Evolutionary conservation across 495 filamentous ascomycete species (phyloP).

Genomic region (Saxophila tyrrhenica): DNA sequence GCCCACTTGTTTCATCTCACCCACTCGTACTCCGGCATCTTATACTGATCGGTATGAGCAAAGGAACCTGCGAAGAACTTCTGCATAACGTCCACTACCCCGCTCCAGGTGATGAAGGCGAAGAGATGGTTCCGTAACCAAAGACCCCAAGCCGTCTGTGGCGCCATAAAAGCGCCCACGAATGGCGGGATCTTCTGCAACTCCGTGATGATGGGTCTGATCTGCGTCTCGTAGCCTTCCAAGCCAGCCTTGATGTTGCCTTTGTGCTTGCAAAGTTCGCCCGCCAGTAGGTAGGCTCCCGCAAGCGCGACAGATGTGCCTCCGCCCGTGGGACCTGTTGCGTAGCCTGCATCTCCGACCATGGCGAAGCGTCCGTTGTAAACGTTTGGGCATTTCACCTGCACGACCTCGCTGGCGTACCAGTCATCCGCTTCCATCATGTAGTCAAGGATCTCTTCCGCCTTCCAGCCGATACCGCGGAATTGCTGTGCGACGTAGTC

Average conservation of each 20-base stretch:
- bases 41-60: neutral
- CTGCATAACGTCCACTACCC: conserved; percentile 11
- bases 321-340: conserved; percentile 20
- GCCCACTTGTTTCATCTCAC: no score
- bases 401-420: conserved; percentile 36
- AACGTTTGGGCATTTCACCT: conserved; percentile 33
- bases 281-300: conserved; percentile 18
- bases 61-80: neutral
- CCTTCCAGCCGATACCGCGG: conserved; percentile 35
- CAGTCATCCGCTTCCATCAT: conserved; percentile 38
- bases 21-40: neutral
- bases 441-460: conserved; percentile 26
- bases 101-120: conserved; percentile 25
- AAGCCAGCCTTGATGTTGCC: conserved; percentile 31
- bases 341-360: conserved; percentile 27
- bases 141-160: conserved; percentile 33
- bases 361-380: conserved; percentile 20
- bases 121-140: conserved; percentile 23
- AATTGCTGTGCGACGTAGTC: conserved; percentile 29
- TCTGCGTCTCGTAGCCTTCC: conserved; percentile 31
- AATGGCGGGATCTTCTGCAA: conserved; percentile 30
- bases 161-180: conserved; percentile 25
- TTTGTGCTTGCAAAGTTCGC: conserved; percentile 20
- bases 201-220: conserved; percentile 34
- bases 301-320: conserved; percentile 16